Conservation (phyloP, 2,329 filamentous ascomycete genomes). For the Didymella pinodella region DNA sequence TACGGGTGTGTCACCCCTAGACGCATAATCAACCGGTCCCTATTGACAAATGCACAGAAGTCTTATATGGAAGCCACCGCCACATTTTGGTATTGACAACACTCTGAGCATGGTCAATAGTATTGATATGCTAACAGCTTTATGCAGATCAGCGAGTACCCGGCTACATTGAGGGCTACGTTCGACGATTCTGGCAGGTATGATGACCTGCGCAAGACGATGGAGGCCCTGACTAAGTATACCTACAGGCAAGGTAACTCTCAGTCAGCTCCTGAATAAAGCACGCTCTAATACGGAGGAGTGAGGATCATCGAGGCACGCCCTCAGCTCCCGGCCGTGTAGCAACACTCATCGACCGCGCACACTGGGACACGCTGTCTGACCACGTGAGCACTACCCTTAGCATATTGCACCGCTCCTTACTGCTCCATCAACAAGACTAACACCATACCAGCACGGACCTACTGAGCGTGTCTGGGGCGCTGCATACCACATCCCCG, state of each 20-base stretch:
- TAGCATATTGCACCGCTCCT: too few relatives aligned
- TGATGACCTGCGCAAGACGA: conserved; percentile 42
- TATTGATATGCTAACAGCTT: not conserved
- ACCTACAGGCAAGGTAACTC: conserved; percentile 46
- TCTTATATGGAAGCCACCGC: conserved; percentile 97
- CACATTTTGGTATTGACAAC: conserved; percentile 77
- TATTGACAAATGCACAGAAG: conserved; percentile 64
- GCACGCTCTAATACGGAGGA: conserved; percentile 52
- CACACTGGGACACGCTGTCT: conserved; percentile 79
- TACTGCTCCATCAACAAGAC: not conserved
- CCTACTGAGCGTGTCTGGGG: conserved; percentile 79
- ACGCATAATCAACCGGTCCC: not conserved
- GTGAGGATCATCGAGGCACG: conserved; percentile 93
- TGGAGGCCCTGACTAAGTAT: conserved; percentile 28
- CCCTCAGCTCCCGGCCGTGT: conserved; percentile 87
- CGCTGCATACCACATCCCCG: conserved; percentile 84
- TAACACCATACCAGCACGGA: conserved; percentile 46
- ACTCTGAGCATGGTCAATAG: not conserved
- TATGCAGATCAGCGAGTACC: conserved; percentile 78
- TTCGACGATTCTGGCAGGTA: conserved; percentile 98
- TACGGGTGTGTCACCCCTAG: conserved; percentile 72
- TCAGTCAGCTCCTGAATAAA: not conserved
- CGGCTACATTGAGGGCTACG: conserved; percentile 92
- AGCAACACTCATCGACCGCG: conserved; percentile 86
- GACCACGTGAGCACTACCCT: conserved; percentile 62